Conservation (phyloP, 345 rosid species). For the Gossypium sturtianum region DNA sequence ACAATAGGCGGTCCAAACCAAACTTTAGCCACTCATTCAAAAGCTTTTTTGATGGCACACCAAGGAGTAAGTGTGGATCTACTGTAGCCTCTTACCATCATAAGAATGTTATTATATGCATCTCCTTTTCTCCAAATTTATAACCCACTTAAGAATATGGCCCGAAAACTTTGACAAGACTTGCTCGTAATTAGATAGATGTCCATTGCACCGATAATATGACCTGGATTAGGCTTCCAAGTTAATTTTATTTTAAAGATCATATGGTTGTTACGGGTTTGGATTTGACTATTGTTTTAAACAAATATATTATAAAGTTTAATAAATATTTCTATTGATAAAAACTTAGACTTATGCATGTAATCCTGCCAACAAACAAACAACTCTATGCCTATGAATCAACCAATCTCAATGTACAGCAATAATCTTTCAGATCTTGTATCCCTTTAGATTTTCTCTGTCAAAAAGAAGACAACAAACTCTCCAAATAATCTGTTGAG, state of each 20-base stretch:
- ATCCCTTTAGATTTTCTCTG: neutral
- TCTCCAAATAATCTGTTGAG: constrained; percentile 65
- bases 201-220: neutral
- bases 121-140: too few species aligned
- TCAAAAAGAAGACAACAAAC: constrained; percentile 51
- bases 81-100: too few species aligned
- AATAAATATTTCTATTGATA: neutral
- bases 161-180: neutral
- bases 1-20: neutral
- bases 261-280: too few species aligned
- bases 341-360: neutral
- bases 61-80: too few species aligned
- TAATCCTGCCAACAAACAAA: neutral
- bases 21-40: too few species aligned
- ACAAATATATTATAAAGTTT: neutral
- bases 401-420: neutral
- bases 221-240: neutral
- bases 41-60: too few species aligned
- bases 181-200: neutral
- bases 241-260: neutral
- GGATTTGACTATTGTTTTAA: too few species aligned
- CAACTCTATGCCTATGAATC: neutral
- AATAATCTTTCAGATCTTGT: neutral
- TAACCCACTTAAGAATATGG: neutral
- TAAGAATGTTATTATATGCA: too few species aligned